These are phyloP conservation scores for Fusarium sp. DNA, from an alignment of 2,329 filamentous ascomycete species.

Conservation along the genomic window DNA sequence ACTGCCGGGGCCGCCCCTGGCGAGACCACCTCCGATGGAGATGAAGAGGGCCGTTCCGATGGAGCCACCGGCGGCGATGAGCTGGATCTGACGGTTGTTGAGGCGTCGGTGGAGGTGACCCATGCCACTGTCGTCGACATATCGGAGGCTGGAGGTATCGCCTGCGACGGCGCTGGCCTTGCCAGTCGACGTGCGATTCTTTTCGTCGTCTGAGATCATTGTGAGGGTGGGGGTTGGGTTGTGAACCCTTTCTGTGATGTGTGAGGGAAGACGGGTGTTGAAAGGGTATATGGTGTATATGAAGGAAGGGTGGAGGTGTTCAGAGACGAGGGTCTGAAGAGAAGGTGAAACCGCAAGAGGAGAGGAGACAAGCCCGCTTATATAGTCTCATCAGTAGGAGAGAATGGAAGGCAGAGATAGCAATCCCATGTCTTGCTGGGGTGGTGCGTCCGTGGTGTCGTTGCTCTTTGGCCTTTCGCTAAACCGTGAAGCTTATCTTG, in stretches of 20 bases:
- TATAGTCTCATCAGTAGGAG: slow-evolving; percentile 12
- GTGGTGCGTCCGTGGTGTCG: slow-evolving; percentile 13
- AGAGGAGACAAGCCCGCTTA: slow-evolving; percentile 10
- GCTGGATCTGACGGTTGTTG: slow-evolving; percentile 43
- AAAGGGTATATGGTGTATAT: background rate
- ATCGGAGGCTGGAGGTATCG: slow-evolving; percentile 21
- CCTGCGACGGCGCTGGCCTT: slow-evolving; percentile 22
- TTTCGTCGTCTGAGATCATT: slow-evolving; percentile 37
- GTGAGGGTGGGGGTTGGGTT: background rate
- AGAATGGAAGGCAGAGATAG: slow-evolving; percentile 22
- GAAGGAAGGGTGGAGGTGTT: background rate
- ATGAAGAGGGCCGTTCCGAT: slow-evolving; percentile 43
- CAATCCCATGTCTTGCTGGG: background rate
- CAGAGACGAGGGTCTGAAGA: slow-evolving; percentile 8
- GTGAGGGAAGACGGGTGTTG: background rate
- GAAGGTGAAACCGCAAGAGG: background rate
- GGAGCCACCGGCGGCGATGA: slow-evolving; percentile 48
- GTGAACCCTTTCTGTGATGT: no score
- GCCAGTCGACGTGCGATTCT: slow-evolving; percentile 14
- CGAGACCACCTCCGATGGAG: slow-evolving; percentile 41
- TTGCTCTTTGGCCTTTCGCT: background rate
- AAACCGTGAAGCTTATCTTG: slow-evolving; percentile 20
- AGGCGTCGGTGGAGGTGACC: slow-evolving; percentile 39
- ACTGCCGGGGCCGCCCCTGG: slow-evolving; percentile 35
- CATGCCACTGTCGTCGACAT: slow-evolving; percentile 16